Base-by-base conservation (phyloP, 2,329 filamentous ascomycete genomes). In the Trichoderma sp. region DNA sequence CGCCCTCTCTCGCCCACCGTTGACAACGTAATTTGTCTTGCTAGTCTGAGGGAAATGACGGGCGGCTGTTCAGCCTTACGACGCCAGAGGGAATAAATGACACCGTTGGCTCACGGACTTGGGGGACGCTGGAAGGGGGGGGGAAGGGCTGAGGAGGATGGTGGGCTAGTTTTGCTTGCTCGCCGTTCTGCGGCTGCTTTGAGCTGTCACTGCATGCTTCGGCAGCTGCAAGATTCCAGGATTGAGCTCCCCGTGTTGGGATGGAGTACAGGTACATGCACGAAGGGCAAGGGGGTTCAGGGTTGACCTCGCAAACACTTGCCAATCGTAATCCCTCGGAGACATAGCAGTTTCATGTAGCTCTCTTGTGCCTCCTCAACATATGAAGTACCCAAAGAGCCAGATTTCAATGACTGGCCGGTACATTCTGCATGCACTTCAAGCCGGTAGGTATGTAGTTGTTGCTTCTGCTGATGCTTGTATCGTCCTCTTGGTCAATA, bases 11-110 rank as follows among this genome's bases (percentile, higher is more conserved):
- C 21, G 59, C 21, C 47, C 39, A 48, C 44, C 15, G 41, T 30
- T 62, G 21, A 15, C 30, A 17, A 39, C 7, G 19, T 56, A 5
- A 34, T 30, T 44, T 9, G 15, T 19, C 21, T 17, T 34, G 57
- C 30, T 60, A 48, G 56, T 43, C 24, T 24, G 28, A 51, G 57
- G 57, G 21, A 19, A 34, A 63, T 30, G 59, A 24, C 41, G 43
- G 57, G 50, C 50, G 28, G 59, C 60, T 51, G 17, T 63, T 63
- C 60, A 63, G 60, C 60, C 60, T 63, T 63, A 63, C 15, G 39
- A 55, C 48, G 60, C 59, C 59, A 30, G 59, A 62, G 14, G 19
- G 21, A 19, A 48, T 1, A 39, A 14, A 3, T 54, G 59, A 62
- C 59, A 14, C 50, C 39, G 17, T 52, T 39, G 43, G 21, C 34